phyloP scores from a whole-genome alignment of 352 stramenopile species.

The Globisporangium ultimum region DNA sequence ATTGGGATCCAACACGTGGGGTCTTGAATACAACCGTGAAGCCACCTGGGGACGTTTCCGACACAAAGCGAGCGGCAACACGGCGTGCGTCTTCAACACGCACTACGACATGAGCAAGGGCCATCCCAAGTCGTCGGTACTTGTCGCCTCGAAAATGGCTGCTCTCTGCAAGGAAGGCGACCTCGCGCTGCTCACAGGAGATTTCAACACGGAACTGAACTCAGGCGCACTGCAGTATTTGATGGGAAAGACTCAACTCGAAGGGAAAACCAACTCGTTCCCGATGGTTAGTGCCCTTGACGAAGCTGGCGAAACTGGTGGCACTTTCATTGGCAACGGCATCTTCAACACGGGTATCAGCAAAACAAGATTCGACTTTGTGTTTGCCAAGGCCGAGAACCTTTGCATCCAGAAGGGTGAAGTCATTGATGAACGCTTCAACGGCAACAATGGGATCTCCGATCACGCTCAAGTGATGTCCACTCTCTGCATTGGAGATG shows the following conservation, averaged over 20 bases:
- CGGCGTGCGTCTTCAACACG: slow-evolving; percentile 23
- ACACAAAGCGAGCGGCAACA: slow-evolving; percentile 8
- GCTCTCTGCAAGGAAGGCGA: slow-evolving; percentile 14
- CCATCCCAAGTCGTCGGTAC: slow-evolving; percentile 6
- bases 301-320: slow-evolving; percentile 1
- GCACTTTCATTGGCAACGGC: slow-evolving; percentile 20
- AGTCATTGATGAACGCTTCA: slow-evolving; percentile 14
- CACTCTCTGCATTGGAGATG: slow-evolving; percentile 14
- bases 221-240: slow-evolving; percentile 13
- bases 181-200: slow-evolving; percentile 16
- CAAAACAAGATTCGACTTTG: slow-evolving; percentile 17
- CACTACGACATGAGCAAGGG: slow-evolving; percentile 19
- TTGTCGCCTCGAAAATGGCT: slow-evolving; percentile 15
- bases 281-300: slow-evolving; percentile 14
- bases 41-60: slow-evolving; percentile 18
- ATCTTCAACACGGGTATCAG: slow-evolving; percentile 13
- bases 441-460: slow-evolving; percentile 15
- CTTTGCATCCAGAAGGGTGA: slow-evolving; percentile 15
- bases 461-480: slow-evolving; percentile 16
- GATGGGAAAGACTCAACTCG: slow-evolving; percentile 1
- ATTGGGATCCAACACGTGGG: slow-evolving; percentile 13
- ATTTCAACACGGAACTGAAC: slow-evolving; percentile 14
- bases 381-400: slow-evolving; percentile 6
- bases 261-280: slow-evolving; percentile 6
- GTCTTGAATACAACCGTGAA: slow-evolving; percentile 17